These are phyloP conservation scores for Chimonanthus praecox DNA, from an alignment of 164 flowering plant genomes.

Conservation along the genomic window DNA sequence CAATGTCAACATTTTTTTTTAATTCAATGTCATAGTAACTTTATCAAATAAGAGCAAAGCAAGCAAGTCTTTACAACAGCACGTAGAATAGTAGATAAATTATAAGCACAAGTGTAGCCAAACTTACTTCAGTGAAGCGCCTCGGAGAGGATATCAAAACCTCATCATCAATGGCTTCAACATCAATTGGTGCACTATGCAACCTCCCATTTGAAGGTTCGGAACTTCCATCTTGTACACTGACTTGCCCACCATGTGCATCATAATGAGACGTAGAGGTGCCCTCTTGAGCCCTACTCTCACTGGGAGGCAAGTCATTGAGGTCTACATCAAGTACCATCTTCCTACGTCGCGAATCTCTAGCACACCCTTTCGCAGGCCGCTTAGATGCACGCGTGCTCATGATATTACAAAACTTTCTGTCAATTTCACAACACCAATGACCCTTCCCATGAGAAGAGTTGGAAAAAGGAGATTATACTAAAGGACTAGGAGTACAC, in stretches of 20 bases:
- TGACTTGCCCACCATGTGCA: constrained; percentile 15
- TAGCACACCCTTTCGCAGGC: constrained; percentile 14
- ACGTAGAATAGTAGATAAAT: too few relatives aligned
- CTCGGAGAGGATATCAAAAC: constrained; percentile 60
- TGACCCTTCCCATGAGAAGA: neutral
- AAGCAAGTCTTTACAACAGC: too few relatives aligned
- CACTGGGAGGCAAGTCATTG: constrained; percentile 40
- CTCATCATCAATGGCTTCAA: constrained; percentile 75
- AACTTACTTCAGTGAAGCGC: constrained; percentile 61
- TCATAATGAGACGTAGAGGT: constrained; percentile 14
- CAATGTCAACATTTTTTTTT: too few relatives aligned
- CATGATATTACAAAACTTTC: constrained; percentile 6
- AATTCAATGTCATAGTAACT: too few relatives aligned
- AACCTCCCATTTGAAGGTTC: constrained; percentile 7
- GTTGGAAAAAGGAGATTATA: neutral
- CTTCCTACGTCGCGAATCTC: constrained; percentile 34
- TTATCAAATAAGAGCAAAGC: too few relatives aligned
- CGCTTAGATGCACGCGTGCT: constrained; percentile 14
- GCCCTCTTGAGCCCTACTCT: constrained; percentile 31
- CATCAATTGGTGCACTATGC: constrained; percentile 38
- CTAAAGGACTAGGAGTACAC: too few relatives aligned
- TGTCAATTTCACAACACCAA: neutral
- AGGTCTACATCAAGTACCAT: constrained; percentile 39
- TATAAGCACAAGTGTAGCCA: neutral
- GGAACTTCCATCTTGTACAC: constrained; percentile 17